Evolutionary conservation across 305 asterid species (phyloP).

Genomic region (Rubia tinctorum): DNA sequence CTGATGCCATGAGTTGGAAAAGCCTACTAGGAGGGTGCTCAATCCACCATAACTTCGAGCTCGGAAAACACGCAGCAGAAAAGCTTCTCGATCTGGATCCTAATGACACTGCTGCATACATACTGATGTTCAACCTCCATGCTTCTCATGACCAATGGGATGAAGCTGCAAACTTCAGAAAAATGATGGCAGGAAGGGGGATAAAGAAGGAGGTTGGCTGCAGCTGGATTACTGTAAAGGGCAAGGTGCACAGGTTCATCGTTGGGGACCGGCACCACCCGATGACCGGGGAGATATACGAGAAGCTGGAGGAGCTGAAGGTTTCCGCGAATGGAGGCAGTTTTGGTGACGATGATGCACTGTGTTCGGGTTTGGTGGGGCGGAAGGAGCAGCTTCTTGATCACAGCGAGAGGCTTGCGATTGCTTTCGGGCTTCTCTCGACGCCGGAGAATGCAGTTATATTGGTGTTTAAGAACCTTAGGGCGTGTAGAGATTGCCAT

Average conservation of each 20-base stretch:
- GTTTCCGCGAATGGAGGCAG: conserved; percentile 4
- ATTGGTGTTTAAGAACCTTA: conserved; percentile 55
- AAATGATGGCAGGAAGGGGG: conserved; percentile 42
- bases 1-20: conserved; percentile 65
- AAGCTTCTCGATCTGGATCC: conserved; percentile 50
- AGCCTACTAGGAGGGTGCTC: conserved; percentile 56
- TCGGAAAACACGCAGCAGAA: conserved; percentile 52
- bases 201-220: conserved; percentile 46
- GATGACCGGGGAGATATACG: conserved; percentile 45
- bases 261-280: conserved; percentile 58
- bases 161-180: conserved; percentile 46
- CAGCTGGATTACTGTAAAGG: conserved; percentile 55
- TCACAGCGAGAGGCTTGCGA: conserved; percentile 68
- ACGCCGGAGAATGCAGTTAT: conserved; percentile 24
- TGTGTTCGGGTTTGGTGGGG: conserved; percentile 23
- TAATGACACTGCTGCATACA: conserved; percentile 46
- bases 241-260: conserved; percentile 44
- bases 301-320: conserved; percentile 37
- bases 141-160: conserved; percentile 39
- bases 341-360: conserved; percentile 12
- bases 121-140: conserved; percentile 52
- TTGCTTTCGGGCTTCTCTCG: conserved; percentile 53
- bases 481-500: conserved; percentile 64
- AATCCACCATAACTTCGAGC: conserved; percentile 35
- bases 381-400: conserved; percentile 44